A percentile compares a stretch with the other conserved stretches of the same genome.
phyloP scores from a whole-genome alignment of 768 basidiomycete species.

The Polyporus arcularius region DNA sequence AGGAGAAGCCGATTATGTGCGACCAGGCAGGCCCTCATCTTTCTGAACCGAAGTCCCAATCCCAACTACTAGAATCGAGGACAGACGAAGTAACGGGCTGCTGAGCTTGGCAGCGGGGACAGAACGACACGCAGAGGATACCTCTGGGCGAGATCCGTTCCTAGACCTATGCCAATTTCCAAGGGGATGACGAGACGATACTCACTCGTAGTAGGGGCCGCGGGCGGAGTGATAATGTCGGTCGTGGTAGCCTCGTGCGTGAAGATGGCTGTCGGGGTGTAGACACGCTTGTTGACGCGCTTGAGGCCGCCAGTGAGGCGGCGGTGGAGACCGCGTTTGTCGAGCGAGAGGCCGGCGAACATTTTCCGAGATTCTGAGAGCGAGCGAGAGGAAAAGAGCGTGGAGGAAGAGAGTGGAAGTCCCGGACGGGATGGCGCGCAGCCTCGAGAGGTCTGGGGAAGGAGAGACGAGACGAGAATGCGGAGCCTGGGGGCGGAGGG shows the following conservation, averaged over 20 bases:
- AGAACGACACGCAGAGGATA: too few relatives aligned
- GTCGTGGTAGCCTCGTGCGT: background rate
- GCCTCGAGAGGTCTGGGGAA: constrained; percentile 13
- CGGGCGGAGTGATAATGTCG: background rate
- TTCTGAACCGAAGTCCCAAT: too few relatives aligned
- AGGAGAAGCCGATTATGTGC: too few relatives aligned
- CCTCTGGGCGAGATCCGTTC: too few relatives aligned
- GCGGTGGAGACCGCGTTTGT: constrained; percentile 20
- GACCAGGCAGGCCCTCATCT: too few relatives aligned
- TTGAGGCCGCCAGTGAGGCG: constrained; percentile 13
- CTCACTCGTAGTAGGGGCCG: constrained; percentile 3
- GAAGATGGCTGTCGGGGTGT: constrained; percentile 12
- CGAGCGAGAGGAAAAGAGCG: constrained; percentile 11
- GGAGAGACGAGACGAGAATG: constrained; percentile 4
- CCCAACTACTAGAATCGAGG: too few relatives aligned
- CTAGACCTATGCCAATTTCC: too few relatives aligned
- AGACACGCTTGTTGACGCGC: constrained; percentile 17
- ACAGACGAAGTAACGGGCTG: too few relatives aligned
- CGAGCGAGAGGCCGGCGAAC: constrained; percentile 12
- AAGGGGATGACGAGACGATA: background rate
- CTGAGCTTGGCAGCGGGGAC: too few relatives aligned
- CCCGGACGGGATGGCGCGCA: constrained; percentile 10
- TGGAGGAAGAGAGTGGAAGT: constrained; percentile 18
- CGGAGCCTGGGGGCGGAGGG: background rate
- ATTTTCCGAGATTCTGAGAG: constrained; percentile 10